phyloP scores from a whole-genome alignment of 1,284 basidiomycete genomes.

The Trichosporon sp. region DNA sequence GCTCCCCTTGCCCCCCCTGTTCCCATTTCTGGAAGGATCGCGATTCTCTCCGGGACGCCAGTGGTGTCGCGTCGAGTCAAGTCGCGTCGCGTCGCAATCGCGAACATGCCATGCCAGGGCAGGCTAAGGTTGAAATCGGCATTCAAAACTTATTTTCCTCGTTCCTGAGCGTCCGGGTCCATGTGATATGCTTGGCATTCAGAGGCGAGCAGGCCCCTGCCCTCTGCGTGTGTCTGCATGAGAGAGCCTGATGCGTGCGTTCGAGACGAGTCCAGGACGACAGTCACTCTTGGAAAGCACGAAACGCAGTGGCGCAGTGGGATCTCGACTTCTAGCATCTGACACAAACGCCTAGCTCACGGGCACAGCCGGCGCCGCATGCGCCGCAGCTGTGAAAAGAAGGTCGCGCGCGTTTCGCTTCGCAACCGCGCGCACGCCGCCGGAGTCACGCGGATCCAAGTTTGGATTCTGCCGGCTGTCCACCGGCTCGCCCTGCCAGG shows the following conservation, averaged over 20 bases:
- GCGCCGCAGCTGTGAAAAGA: background rate
- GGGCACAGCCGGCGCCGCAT: background rate
- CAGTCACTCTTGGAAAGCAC: background rate
- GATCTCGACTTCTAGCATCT: background rate
- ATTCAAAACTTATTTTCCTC: background rate
- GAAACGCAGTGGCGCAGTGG: background rate
- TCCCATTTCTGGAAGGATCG: background rate
- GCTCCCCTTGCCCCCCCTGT: background rate
- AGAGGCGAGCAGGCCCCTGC: background rate
- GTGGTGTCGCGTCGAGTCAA: background rate
- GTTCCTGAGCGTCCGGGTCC: background rate
- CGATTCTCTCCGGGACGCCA: background rate
- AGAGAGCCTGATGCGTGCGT: background rate
- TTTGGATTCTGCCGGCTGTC: background rate
- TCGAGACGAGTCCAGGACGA: background rate
- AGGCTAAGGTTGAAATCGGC: conserved; percentile 1
- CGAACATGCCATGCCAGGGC: background rate
- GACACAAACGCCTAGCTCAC: background rate
- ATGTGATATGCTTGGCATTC: conserved; percentile 1
- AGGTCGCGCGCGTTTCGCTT: background rate
- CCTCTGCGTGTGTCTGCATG: background rate
- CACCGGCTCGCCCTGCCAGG: background rate
- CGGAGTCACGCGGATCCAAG: background rate
- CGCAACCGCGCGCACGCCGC: background rate
- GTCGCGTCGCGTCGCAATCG: background rate